A percentile compares a stretch with the other conserved stretches of the same genome.
These are phyloP conservation scores for Thymus quinquecostatus DNA, from an alignment of 257 asterid genomes.

Conservation along the genomic window DNA sequence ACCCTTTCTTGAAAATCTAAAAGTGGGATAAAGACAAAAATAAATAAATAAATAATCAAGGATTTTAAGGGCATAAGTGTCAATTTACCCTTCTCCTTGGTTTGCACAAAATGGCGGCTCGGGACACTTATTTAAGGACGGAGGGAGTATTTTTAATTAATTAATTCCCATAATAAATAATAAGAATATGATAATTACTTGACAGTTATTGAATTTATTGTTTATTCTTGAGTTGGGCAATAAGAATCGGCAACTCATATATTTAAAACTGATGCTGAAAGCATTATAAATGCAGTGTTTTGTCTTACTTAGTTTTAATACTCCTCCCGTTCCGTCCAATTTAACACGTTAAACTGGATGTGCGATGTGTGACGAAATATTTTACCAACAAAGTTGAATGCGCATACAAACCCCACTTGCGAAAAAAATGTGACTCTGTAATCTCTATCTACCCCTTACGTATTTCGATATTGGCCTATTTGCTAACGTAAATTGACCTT, in stretches of 20 bases:
- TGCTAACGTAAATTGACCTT: conserved; percentile 7
- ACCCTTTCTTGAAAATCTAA: too few species aligned
- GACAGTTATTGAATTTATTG: neutral
- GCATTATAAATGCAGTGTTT: neutral
- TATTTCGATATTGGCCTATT: neutral
- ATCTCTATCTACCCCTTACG: conserved; percentile 13
- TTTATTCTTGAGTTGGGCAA: neutral
- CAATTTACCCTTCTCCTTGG: too few species aligned
- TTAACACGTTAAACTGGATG: too few species aligned
- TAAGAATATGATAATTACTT: neutral
- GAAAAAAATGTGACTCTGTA: neutral
- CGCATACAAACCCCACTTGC: neutral
- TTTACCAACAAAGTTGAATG: neutral
- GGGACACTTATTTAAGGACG: too few species aligned
- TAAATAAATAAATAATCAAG: too few species aligned
- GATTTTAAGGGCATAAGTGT: too few species aligned
- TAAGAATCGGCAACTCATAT: neutral
- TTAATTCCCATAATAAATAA: neutral
- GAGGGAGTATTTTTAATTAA: too few species aligned
- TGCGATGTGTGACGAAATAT: neutral
- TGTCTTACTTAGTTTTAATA: neutral
- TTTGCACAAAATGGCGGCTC: too few species aligned
- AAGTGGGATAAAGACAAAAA: too few species aligned
- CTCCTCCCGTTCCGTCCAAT: too few species aligned
- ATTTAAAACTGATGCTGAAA: neutral